Evolutionary conservation across 768 basidiomycete genomes (phyloP).

Genomic region (Neoboletus subvelutipes): DNA sequence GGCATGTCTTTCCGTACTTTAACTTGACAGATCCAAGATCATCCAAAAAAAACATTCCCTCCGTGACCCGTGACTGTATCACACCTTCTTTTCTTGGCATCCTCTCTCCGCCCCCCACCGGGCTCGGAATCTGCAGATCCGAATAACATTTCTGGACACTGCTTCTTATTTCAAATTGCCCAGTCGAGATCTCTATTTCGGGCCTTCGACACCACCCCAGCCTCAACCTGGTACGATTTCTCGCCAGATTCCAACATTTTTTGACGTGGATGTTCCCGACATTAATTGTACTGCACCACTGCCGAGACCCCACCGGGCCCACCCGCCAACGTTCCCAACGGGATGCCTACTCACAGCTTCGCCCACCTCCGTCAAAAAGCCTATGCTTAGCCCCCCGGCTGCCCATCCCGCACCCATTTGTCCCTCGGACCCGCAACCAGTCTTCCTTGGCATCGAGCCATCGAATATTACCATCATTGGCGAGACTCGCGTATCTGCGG

Average conservation of each 20-base stretch:
- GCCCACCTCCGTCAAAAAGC: constrained; percentile 19
- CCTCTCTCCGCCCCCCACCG: constrained; percentile 8
- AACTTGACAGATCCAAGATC: neutral
- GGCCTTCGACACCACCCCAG: neutral
- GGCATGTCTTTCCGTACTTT: neutral
- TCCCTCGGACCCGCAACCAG: constrained; percentile 27
- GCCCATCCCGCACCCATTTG: neutral
- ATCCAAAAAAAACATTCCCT: constrained; percentile 4
- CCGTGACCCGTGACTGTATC: constrained; percentile 22
- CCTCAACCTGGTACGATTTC: neutral
- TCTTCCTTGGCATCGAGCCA: neutral
- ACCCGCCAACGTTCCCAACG: neutral
- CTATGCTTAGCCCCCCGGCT: constrained; percentile 12
- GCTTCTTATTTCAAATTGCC: constrained; percentile 35
- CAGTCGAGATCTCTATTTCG: constrained; percentile 12
- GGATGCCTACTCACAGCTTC: constrained; percentile 4
- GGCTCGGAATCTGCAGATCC: constrained; percentile 32
- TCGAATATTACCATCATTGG: constrained; percentile 15
- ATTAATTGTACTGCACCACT: neutral
- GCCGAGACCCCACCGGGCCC: neutral
- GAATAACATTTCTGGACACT: constrained; percentile 26
- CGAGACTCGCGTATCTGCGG: constrained; percentile 1
- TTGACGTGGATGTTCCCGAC: constrained; percentile 1
- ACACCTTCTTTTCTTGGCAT: constrained; percentile 14
- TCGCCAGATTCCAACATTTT: neutral